Evolutionary conservation across 345 rosid genomes (phyloP).

Genomic region (Moricandia moricandioides): DNA sequence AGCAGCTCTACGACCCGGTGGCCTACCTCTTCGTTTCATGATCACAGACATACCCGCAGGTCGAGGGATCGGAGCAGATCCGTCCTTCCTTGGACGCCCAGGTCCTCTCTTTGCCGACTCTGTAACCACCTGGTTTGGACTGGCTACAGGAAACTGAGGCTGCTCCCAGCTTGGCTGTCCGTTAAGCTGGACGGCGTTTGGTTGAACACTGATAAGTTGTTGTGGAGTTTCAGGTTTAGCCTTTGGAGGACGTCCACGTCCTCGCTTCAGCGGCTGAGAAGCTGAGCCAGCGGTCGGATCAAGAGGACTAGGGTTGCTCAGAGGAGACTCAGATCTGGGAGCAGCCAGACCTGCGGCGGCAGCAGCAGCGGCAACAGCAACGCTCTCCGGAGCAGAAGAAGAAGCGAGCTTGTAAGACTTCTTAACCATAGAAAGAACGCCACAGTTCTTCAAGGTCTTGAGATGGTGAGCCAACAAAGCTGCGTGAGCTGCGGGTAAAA

Average conservation of each 20-base stretch:
- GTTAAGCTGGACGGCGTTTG: conserved; percentile 1
- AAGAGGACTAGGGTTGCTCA: neutral
- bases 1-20: conserved; percentile 36
- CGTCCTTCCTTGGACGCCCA: conserved; percentile 52
- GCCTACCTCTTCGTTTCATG: conserved; percentile 35
- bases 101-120: conserved; percentile 31
- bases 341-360: conserved; percentile 2
- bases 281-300: conserved; percentile 16
- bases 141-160: neutral
- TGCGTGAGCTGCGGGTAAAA: conserved; percentile 52
- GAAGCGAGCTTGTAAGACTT: conserved; percentile 61
- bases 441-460: conserved; percentile 55
- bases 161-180: conserved; percentile 3
- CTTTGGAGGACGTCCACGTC: conserved; percentile 68
- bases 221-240: conserved; percentile 19
- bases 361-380: conserved; percentile 21
- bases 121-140: neutral
- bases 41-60: conserved; percentile 4
- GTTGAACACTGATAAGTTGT: neutral
- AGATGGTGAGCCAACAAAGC: conserved; percentile 59
- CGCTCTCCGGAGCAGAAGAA: neutral
- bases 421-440: conserved; percentile 54
- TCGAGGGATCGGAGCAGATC: conserved; percentile 16
- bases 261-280: conserved; percentile 44
- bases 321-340: conserved; percentile 30